Percentiles rank a stretch among this genome's conserved stretches.
Conservation (phyloP, 345 rosid genomes). For the Citrus trifoliata region DNA sequence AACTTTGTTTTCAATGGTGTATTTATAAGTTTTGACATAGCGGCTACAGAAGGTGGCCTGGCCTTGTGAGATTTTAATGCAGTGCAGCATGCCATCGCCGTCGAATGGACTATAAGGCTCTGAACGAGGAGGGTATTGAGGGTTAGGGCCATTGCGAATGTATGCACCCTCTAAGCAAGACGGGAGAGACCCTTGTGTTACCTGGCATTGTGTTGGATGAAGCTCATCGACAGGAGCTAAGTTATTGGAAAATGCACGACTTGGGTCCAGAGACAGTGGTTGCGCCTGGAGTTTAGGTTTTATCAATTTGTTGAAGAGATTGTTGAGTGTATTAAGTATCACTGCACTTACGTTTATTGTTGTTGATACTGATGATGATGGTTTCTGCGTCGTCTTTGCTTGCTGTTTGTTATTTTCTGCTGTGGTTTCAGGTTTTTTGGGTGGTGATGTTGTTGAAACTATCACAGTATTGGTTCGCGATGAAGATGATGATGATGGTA, state of each 20-base stretch:
- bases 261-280: conserved; percentile 43
- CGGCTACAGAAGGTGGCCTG: conserved; percentile 49
- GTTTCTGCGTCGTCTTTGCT: not conserved
- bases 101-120: conserved; percentile 64
- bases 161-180: conserved; percentile 55
- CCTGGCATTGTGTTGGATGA: conserved; percentile 52
- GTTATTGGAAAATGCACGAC: conserved; percentile 39
- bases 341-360: not conserved
- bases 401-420: not conserved
- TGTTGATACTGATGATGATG: too few relatives aligned
- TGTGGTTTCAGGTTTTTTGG: not conserved
- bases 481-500: not conserved
- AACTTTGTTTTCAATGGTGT: conserved; percentile 29
- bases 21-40: conserved; percentile 49
- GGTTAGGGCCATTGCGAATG: conserved; percentile 66
- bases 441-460: not conserved
- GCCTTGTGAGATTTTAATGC: conserved; percentile 41
- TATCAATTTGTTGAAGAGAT: conserved; percentile 46
- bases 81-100: conserved; percentile 67
- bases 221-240: conserved; percentile 60
- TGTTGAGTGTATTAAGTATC: conserved; percentile 37
- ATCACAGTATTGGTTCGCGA: not conserved
- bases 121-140: conserved; percentile 51
- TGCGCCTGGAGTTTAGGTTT: conserved; percentile 41
- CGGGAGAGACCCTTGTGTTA: conserved; percentile 44